These are phyloP conservation scores for Cladorrhinum sp. DNA, from an alignment of 2,329 filamentous ascomycete genomes.

Conservation along the genomic window DNA sequence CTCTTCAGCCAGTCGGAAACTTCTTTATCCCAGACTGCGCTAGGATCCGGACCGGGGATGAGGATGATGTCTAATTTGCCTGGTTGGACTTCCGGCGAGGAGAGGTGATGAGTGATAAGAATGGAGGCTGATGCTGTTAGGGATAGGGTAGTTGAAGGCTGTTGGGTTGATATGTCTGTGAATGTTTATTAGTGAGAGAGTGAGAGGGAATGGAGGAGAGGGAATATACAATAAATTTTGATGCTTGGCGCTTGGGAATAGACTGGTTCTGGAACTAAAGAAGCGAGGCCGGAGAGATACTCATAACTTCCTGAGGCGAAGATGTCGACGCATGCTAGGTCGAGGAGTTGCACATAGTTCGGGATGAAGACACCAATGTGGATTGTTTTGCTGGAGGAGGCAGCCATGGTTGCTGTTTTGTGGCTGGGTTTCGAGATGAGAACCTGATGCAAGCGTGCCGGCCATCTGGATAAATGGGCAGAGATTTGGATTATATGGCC, in stretches of 20 bases:
- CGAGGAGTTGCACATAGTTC: constrained; percentile 45
- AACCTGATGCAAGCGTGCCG: too few species aligned
- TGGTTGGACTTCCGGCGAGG: constrained; percentile 46
- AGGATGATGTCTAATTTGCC: constrained; percentile 51
- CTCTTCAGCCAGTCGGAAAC: constrained; percentile 42
- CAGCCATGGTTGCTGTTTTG: neutral
- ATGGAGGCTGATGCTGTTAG: constrained; percentile 42
- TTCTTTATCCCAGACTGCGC: constrained; percentile 30
- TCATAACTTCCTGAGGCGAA: constrained; percentile 45
- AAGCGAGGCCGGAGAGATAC: constrained; percentile 38
- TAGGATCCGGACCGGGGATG: constrained; percentile 49
- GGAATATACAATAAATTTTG: constrained; percentile 36
- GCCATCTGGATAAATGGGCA: too few species aligned
- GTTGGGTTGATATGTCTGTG: constrained; percentile 41
- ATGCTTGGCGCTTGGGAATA: constrained; percentile 42
- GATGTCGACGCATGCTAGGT: constrained; percentile 50
- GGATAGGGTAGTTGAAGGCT: constrained; percentile 35
- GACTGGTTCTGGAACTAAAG: constrained; percentile 37
- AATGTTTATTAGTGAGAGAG: neutral
- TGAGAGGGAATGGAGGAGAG: neutral
- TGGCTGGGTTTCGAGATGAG: too few species aligned
- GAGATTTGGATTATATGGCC: too few species aligned
- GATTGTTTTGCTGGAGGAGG: constrained; percentile 29
- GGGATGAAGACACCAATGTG: constrained; percentile 53
- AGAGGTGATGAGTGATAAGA: constrained; percentile 43